Evolutionary conservation across 2,329 filamentous ascomycete species (phyloP).

Genomic region (Aureobasidium sp.): DNA sequence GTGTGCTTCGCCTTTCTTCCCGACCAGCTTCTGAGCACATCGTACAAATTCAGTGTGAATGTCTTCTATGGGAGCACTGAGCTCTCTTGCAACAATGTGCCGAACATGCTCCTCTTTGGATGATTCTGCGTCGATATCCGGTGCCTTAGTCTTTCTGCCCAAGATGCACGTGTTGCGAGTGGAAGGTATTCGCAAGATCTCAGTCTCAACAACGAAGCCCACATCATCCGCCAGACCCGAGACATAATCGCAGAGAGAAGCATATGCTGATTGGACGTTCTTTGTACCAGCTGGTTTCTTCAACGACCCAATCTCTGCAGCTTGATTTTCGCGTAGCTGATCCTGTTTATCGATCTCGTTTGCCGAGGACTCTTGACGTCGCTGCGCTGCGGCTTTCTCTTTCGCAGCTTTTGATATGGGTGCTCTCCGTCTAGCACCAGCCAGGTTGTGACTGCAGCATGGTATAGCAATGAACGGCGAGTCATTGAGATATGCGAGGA

Average conservation of each 20-base stretch:
- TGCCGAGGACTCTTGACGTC: not conserved
- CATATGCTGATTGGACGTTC: slow-evolving; percentile 63
- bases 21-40: slow-evolving; percentile 18
- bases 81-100: slow-evolving; percentile 15
- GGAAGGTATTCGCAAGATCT: slow-evolving; percentile 84
- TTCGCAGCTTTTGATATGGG: slow-evolving; percentile 21
- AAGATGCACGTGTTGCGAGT: slow-evolving; percentile 80
- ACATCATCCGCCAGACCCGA: slow-evolving; percentile 61
- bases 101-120: slow-evolving; percentile 13
- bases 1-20: slow-evolving; percentile 18
- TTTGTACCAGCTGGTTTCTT: slow-evolving; percentile 25
- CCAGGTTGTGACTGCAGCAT: slow-evolving; percentile 85
- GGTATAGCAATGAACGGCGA: slow-evolving; percentile 89
- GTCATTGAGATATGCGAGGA: slow-evolving; percentile 68
- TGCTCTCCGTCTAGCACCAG: slow-evolving; percentile 66
- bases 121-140: not conserved
- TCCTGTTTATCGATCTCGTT: not conserved
- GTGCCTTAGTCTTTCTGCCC: slow-evolving; percentile 37
- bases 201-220: slow-evolving; percentile 70
- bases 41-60: slow-evolving; percentile 18
- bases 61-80: slow-evolving; percentile 15
- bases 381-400: not conserved
- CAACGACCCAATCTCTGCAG: slow-evolving; percentile 30
- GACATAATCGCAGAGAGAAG: slow-evolving; percentile 75
- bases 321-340: slow-evolving; percentile 19